Percentiles rank a stretch among this genome's conserved stretches.
Evolutionary conservation across 2,329 filamentous ascomycete genomes (phyloP).

Genomic region (Aureobasidium mangrovei): DNA sequence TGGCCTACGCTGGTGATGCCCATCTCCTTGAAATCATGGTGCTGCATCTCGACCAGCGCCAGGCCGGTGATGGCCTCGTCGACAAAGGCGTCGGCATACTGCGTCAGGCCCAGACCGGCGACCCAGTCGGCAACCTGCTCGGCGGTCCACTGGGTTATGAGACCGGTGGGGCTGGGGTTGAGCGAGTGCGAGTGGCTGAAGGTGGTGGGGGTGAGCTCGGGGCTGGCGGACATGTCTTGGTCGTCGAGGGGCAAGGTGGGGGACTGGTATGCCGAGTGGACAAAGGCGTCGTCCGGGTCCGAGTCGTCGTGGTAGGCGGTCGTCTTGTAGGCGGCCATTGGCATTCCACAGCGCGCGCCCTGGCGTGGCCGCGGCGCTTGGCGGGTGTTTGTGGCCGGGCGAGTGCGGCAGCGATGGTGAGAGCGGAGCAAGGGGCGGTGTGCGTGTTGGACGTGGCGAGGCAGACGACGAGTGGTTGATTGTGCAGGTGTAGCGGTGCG

Average conservation of each 20-base stretch:
- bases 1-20: slow-evolving; percentile 89
- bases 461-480: neutral
- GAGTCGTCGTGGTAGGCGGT: slow-evolving; percentile 63
- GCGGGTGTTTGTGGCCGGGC: no score
- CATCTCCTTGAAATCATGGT: slow-evolving; percentile 93
- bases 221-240: slow-evolving; percentile 24
- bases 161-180: slow-evolving; percentile 61
- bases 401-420: no score
- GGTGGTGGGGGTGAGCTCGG: slow-evolving; percentile 71
- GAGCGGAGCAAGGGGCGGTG: no score
- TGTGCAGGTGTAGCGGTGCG: neutral
- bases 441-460: no score
- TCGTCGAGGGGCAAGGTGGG: slow-evolving; percentile 33
- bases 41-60: slow-evolving; percentile 76
- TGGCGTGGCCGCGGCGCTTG: slow-evolving; percentile 1
- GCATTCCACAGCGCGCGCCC: slow-evolving; percentile 11
- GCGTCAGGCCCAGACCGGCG: slow-evolving; percentile 64
- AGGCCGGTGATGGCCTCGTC: slow-evolving; percentile 94
- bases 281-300: slow-evolving; percentile 50
- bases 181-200: slow-evolving; percentile 52
- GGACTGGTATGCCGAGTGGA: slow-evolving; percentile 1
- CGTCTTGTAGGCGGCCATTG: slow-evolving; percentile 30
- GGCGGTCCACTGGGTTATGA: slow-evolving; percentile 71
- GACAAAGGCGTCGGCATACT: slow-evolving; percentile 76
- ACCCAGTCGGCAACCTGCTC: slow-evolving; percentile 90